Evolutionary conservation across 2,329 filamentous ascomycete genomes (phyloP).

Genomic region (Talaromyces marneffei): DNA sequence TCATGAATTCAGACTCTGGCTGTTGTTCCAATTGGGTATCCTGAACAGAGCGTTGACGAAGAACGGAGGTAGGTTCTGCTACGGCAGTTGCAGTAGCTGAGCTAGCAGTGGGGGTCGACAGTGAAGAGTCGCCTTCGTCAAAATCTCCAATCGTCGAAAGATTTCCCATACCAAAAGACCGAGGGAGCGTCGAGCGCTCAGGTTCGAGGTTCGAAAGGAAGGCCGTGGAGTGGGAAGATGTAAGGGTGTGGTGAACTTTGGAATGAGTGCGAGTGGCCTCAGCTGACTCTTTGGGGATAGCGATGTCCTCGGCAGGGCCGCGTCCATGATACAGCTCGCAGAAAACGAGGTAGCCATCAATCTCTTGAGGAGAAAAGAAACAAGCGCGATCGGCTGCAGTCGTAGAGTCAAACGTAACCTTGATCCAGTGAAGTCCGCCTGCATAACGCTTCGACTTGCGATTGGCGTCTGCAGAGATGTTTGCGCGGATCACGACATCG

Average conservation of each 20-base stretch:
- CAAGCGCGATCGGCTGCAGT: constrained; percentile 65
- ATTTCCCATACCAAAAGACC: constrained; percentile 37
- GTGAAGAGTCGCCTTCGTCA: constrained; percentile 30
- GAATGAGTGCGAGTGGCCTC: constrained; percentile 22
- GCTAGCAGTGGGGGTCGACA: constrained; percentile 38
- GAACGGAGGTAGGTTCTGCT: constrained; percentile 13
- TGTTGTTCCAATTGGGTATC: constrained; percentile 31
- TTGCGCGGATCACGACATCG: constrained; percentile 61
- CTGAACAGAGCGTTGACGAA: constrained; percentile 26
- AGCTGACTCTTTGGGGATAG: constrained; percentile 49
- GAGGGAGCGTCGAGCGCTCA: constrained; percentile 34
- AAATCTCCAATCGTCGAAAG: constrained; percentile 24
- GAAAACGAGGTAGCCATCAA: constrained; percentile 64
- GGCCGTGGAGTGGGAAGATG: constrained; percentile 30
- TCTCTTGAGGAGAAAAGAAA: constrained; percentile 64
- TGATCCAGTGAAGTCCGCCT: constrained; percentile 88
- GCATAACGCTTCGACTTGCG: constrained; percentile 73
- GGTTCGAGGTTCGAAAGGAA: constrained; percentile 30
- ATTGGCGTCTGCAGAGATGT: constrained; percentile 66
- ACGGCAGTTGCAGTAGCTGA: constrained; percentile 35
- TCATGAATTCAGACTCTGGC: constrained; percentile 43
- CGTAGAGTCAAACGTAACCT: constrained; percentile 71
- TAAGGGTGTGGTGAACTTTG: constrained; percentile 31
- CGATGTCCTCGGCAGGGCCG: constrained; percentile 58
- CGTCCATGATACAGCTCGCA: constrained; percentile 65